Conservation (phyloP, 495 filamentous ascomycete species). For the Neurospora sp. region DNA sequence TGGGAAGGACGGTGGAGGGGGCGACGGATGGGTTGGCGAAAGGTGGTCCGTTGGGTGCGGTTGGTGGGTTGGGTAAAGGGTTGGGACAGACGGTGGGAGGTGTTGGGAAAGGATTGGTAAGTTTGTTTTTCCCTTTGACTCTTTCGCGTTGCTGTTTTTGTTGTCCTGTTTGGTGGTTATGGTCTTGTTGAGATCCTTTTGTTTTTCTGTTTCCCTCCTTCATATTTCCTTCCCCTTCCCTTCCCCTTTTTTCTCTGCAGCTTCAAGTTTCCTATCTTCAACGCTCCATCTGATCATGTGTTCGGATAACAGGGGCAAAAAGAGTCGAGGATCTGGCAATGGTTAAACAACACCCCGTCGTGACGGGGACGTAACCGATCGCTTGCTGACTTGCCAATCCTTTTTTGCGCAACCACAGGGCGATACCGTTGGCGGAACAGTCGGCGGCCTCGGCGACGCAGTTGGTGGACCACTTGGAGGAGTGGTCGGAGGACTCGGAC, state of each 20-base stretch:
- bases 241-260: neutral
- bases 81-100: conserved; percentile 17
- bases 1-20: conserved; percentile 11
- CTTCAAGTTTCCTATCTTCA: neutral
- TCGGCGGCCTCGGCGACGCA: conserved; percentile 17
- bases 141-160: neutral
- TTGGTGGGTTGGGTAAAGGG: conserved; percentile 15
- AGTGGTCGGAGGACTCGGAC: conserved; percentile 13
- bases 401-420: conserved; percentile 4
- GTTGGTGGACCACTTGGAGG: conserved; percentile 17
- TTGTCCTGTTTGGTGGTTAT: neutral
- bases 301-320: neutral
- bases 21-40: conserved; percentile 15
- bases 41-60: conserved; percentile 14
- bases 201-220: neutral
- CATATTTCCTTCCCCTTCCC: neutral
- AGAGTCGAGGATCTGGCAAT: conserved; percentile 8
- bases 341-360: conserved; percentile 3
- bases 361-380: neutral
- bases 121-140: neutral
- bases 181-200: neutral
- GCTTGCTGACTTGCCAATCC: neutral
- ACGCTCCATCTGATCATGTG: neutral
- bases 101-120: conserved; percentile 12
- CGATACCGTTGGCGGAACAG: conserved; percentile 14